Percentiles rank a stretch among this genome's conserved stretches.
Evolutionary conservation across 2,329 filamentous ascomycete genomes (phyloP).

Genomic region (Apiospora hydei): DNA sequence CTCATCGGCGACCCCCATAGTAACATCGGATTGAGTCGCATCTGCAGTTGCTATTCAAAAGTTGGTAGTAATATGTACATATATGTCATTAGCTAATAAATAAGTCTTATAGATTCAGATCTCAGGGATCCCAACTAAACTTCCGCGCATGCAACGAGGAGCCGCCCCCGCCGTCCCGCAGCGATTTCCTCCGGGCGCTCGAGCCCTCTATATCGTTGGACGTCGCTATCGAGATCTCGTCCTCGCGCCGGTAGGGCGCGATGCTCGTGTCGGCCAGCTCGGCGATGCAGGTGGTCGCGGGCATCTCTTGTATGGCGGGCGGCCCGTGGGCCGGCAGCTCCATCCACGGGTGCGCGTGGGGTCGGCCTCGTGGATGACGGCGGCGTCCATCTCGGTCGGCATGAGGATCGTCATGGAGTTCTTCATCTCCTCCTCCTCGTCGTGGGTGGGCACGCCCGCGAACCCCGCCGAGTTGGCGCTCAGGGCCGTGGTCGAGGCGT

Average conservation of each 20-base stretch:
- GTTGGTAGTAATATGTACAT: too few relatives aligned
- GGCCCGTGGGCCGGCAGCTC: constrained; percentile 4
- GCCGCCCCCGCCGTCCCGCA: background rate
- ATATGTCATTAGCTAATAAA: too few relatives aligned
- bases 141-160: background rate
- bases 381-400: background rate
- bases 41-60: too few relatives aligned
- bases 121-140: background rate
- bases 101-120: too few relatives aligned
- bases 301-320: constrained; percentile 2
- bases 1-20: too few relatives aligned
- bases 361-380: constrained; percentile 8
- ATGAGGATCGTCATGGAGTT: background rate
- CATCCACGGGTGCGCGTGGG: background rate
- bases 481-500: background rate
- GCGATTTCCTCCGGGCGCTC: constrained; percentile 13
- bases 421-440: background rate
- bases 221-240: background rate
- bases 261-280: constrained; percentile 19
- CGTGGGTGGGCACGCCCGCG: background rate
- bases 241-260: background rate
- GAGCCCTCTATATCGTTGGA: background rate
- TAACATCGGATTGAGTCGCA: too few relatives aligned
- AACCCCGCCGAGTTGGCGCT: background rate
- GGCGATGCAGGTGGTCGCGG: background rate